phyloP scores from a whole-genome alignment of 139 green algal genomes.

The Prasinococcaceae sp. region DNA sequence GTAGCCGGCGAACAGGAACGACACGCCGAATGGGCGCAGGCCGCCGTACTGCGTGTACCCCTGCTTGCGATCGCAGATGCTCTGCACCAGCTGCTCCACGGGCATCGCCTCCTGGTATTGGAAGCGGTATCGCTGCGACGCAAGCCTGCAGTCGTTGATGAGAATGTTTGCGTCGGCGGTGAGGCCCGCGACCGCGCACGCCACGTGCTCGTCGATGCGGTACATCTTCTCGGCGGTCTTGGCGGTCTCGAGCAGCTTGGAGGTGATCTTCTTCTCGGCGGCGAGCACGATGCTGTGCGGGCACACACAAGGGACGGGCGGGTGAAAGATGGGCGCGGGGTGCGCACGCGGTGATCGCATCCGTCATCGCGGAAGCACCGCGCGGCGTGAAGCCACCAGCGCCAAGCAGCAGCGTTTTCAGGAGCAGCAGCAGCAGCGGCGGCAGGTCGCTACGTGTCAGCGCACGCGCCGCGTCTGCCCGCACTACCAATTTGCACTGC shows the following conservation, averaged over 20 bases:
- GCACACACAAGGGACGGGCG: too few relatives aligned
- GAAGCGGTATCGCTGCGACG: slow-evolving; percentile 20
- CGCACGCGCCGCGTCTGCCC: too few relatives aligned
- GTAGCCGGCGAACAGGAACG: slow-evolving; percentile 92
- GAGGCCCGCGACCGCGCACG: slow-evolving; percentile 85
- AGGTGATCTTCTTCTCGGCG: slow-evolving; percentile 96
- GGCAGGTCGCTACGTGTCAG: too few relatives aligned
- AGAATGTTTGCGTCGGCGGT: slow-evolving; percentile 98
- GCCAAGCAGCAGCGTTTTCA: too few relatives aligned
- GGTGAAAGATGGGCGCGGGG: too few relatives aligned
- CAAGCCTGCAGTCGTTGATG: slow-evolving; percentile 62
- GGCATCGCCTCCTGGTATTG: slow-evolving; percentile 77
- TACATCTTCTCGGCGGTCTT: slow-evolving; percentile 91
- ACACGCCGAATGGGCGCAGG: slow-evolving; percentile 91
- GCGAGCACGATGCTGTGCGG: slow-evolving; percentile 84
- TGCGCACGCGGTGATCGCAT: too few relatives aligned
- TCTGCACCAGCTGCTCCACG: slow-evolving; percentile 88
- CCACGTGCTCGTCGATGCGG: slow-evolving; percentile 91
- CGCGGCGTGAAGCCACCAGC: too few relatives aligned
- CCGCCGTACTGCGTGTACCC: slow-evolving; percentile 96
- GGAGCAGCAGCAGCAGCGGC: too few relatives aligned
- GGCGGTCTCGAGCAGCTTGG: slow-evolving; percentile 36
- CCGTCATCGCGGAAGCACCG: too few relatives aligned
- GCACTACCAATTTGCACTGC: too few relatives aligned
- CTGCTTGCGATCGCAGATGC: slow-evolving; percentile 93